These are phyloP conservation scores for Lanmaoa rubissima DNA, from an alignment of 768 basidiomycete genomes.

Conservation along the genomic window DNA sequence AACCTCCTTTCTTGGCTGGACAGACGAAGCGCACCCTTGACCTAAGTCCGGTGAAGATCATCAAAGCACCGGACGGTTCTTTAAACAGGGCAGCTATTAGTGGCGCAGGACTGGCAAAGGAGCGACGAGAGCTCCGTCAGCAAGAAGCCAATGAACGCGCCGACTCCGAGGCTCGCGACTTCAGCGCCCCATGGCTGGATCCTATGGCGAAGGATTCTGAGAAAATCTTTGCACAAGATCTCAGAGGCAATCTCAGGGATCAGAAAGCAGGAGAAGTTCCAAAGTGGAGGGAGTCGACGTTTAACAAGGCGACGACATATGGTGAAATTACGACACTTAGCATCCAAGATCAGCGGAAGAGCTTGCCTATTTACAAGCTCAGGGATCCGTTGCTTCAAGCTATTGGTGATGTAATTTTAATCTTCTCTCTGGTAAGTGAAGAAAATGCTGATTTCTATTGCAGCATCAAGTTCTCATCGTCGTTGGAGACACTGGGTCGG, in stretches of 20 bases:
- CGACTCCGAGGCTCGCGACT: slow-evolving; percentile 91
- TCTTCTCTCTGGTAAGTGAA: slow-evolving; percentile 1
- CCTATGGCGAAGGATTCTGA: slow-evolving; percentile 92
- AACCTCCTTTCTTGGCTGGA: slow-evolving; percentile 92
- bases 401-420: slow-evolving; percentile 70
- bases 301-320: slow-evolving; percentile 94
- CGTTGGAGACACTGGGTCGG: slow-evolving; percentile 97
- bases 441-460: slow-evolving; percentile 15
- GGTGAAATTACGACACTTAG: slow-evolving; percentile 88
- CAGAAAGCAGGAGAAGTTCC: slow-evolving; percentile 82
- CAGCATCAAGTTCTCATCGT: slow-evolving; percentile 92
- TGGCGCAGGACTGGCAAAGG: slow-evolving; percentile 91
- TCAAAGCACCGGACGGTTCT: slow-evolving; percentile 98
- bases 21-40: slow-evolving; percentile 96
- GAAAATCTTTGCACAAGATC: slow-evolving; percentile 89
- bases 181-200: slow-evolving; percentile 96
- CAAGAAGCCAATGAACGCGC: slow-evolving; percentile 94
- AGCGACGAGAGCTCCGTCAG: slow-evolving; percentile 89
- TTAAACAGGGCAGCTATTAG: slow-evolving; percentile 93
- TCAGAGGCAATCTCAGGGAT: slow-evolving; percentile 77
- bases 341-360: slow-evolving; percentile 92
- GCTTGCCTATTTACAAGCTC: slow-evolving; percentile 92
- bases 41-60: slow-evolving; percentile 95
- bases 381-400: slow-evolving; percentile 88
- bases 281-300: slow-evolving; percentile 88